Evolutionary conservation across 202 grass and related monocot genomes (phyloP), one percentile per base, ranked within the genome.

Genomic region (Zoysia matrella): DNA sequence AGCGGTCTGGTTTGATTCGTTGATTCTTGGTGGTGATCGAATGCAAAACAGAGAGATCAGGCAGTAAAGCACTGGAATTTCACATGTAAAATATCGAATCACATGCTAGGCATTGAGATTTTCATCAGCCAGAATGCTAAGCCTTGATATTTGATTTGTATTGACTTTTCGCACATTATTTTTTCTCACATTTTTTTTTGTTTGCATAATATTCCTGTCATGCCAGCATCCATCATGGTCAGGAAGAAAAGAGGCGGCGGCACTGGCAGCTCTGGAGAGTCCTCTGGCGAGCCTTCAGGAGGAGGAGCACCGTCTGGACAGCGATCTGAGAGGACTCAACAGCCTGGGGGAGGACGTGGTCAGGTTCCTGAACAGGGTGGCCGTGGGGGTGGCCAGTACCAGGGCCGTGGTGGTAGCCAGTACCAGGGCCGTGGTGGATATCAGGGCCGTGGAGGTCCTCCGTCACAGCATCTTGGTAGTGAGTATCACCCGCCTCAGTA

Each of bases 181-280:
- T 30, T 30, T 30, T 30, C 22, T 30, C 22, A 30, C 22, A 30
- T 30, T 30, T 30, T 30, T 36, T 30, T 30, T 30, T 30, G 22
- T 30, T 30, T 30, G 55, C 16, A 2, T 1, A 6, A 22, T 0
- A 6, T 1, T 11, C 30, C 30, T 4, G 10, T 63, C 54, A 70
- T 87, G 54, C 22, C 84, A 91, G 84, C 30, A 42, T 13, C 43
- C 55, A 47, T 73, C 78, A 97, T 97, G 94, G 90, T 93, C 84
- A 93, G 86, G 81, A 99, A 99, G 83, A 95, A 91, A 77, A 92
- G 83, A 90, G 90, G 82, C 52, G 90, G 82, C 60, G 88, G 89
- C 48, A 60, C 83, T 68, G 57, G 79, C 41, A 85, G 80, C 48
- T 16, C 76, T 13, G 84, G 86, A 8, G 96, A 96, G 83, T 76